Evolutionary conservation across 2,329 filamentous ascomycete species (phyloP).

Genomic region (Dactylonectria estremocensis): DNA sequence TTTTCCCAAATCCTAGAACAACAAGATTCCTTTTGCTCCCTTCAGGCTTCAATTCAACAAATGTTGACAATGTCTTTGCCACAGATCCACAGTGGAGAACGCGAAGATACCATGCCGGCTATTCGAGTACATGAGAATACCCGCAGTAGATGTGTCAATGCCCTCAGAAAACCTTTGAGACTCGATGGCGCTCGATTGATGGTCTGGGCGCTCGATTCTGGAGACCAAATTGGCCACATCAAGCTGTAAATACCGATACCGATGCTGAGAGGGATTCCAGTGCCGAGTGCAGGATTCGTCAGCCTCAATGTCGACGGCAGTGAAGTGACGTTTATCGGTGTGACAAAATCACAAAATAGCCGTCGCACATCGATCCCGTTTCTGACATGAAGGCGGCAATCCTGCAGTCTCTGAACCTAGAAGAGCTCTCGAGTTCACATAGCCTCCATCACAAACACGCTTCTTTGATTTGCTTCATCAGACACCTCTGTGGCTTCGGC

Average conservation of each 20-base stretch:
- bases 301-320: conserved; percentile 51
- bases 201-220: conserved; percentile 48
- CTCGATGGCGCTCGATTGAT: conserved; percentile 54
- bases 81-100: conserved; percentile 52
- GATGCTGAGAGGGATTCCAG: conserved; percentile 59
- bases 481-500: conserved; percentile 57
- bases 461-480: conserved; percentile 53
- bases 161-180: conserved; percentile 53
- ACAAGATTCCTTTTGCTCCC: conserved; percentile 55
- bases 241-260: conserved; percentile 60
- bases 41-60: conserved; percentile 59
- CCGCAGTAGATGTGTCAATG: conserved; percentile 52
- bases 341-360: conserved; percentile 56
- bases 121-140: conserved; percentile 57
- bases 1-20: conserved; percentile 55
- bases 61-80: conserved; percentile 41
- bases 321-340: conserved; percentile 53
- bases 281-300: conserved; percentile 56
- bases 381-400: conserved; percentile 56
- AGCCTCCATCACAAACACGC: conserved; percentile 62
- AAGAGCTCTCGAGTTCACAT: conserved; percentile 62
- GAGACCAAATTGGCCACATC: conserved; percentile 55
- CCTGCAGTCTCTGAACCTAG: conserved; percentile 52
- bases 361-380: conserved; percentile 55
- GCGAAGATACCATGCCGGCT: conserved; percentile 58